Percentiles rank a stretch among this genome's conserved stretches.
phyloP scores from a whole-genome alignment of 1,284 basidiomycete species.

The Trametes hirsuta region DNA sequence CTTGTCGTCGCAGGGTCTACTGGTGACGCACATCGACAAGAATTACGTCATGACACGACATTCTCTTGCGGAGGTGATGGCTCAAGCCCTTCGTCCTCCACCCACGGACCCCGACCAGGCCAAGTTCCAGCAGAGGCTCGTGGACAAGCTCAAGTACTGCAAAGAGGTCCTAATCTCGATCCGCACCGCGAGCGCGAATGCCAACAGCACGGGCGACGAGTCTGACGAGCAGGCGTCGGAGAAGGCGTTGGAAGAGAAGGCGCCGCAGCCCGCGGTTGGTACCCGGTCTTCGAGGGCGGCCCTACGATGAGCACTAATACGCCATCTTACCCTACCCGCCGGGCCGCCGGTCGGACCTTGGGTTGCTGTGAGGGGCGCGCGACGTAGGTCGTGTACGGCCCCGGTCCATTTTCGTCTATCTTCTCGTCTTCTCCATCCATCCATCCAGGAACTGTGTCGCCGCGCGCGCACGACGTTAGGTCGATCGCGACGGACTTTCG shows the following conservation, averaged over 20 bases:
- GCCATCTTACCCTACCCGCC: no score
- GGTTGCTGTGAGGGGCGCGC: not conserved
- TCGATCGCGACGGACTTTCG: conserved; percentile 20
- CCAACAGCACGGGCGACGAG: conserved; percentile 2
- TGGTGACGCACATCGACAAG: conserved; percentile 90
- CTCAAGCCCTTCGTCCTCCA: conserved; percentile 48
- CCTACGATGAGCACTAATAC: conserved; percentile 15
- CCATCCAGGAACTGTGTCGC: not conserved
- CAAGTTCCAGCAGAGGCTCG: conserved; percentile 64
- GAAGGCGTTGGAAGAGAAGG: conserved; percentile 1
- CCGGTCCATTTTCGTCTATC: not conserved
- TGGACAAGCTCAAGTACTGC: conserved; percentile 83
- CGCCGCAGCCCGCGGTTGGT: conserved; percentile 7
- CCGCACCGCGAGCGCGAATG: conserved; percentile 42
- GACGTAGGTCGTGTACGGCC: conserved; percentile 11
- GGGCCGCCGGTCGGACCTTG: not conserved
- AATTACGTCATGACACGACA: conserved; percentile 80
- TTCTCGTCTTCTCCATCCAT: not conserved
- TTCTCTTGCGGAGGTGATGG: conserved; percentile 77
- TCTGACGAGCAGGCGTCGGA: not conserved
- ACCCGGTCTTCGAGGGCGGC: conserved; percentile 23
- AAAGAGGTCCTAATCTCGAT: conserved; percentile 77
- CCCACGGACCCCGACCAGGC: conserved; percentile 51
- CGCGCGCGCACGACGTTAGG: conserved; percentile 19
- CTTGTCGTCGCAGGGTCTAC: conserved; percentile 77